Evolutionary conservation across 768 basidiomycete species (phyloP).

Genomic region (Russula sp.): DNA sequence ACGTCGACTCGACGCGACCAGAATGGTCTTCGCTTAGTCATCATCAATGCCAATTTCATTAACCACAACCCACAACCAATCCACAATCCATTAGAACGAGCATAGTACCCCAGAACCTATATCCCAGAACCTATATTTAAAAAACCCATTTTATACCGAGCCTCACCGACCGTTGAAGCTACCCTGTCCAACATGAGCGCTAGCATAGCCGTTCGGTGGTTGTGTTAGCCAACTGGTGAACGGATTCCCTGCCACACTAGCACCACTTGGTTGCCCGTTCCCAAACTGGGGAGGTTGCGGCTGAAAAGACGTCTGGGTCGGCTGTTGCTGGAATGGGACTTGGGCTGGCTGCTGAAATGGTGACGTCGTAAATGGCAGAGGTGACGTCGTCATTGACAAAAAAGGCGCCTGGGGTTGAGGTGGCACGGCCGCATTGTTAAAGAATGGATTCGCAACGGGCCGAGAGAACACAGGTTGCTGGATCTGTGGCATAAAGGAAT

Average conservation of each 20-base stretch:
- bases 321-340: conserved; percentile 23
- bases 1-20: not conserved
- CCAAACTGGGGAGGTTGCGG: conserved; percentile 19
- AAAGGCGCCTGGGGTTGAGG: conserved; percentile 32
- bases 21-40: conserved; percentile 5
- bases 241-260: conserved; percentile 23
- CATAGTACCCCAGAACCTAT: conserved; percentile 1
- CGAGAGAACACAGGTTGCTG: conserved; percentile 26
- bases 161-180: conserved; percentile 20
- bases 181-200: conserved; percentile 25
- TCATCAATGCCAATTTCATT: not conserved
- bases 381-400: conserved; percentile 23
- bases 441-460: conserved; percentile 20
- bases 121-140: not conserved
- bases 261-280: conserved; percentile 21
- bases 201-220: conserved; percentile 23
- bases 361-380: conserved; percentile 23
- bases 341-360: conserved; percentile 31
- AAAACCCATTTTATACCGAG: conserved; percentile 8
- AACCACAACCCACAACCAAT: not conserved
- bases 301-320: conserved; percentile 11
- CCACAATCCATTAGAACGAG: not conserved
- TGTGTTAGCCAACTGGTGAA: conserved; percentile 35
- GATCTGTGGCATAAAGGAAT: conserved; percentile 29
- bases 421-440: conserved; percentile 36